Evolutionary conservation across 225 moss, liverwort and hornwort genomes (phyloP).

Genomic region (Ulota crispa): DNA sequence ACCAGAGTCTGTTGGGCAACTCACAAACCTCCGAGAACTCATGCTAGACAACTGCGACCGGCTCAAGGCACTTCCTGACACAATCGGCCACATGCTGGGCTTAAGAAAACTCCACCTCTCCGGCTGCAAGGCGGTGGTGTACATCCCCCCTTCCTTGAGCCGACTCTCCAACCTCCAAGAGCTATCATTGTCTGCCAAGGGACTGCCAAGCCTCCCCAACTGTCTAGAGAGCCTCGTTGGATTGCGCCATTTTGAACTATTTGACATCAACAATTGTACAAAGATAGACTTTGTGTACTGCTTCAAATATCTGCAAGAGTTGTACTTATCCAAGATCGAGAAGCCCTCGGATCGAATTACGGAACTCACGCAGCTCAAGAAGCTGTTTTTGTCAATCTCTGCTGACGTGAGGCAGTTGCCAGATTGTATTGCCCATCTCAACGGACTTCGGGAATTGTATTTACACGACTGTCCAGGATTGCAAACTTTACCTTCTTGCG

Average conservation of each 20-base stretch:
- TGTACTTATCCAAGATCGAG: slow-evolving; percentile 30
- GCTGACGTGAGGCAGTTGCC: slow-evolving; percentile 21
- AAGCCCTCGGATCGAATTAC: slow-evolving; percentile 26
- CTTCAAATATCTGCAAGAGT: slow-evolving; percentile 26
- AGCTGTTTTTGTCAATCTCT: slow-evolving; percentile 31
- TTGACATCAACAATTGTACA: slow-evolving; percentile 18
- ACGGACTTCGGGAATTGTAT: slow-evolving; percentile 26
- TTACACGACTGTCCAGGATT: slow-evolving; percentile 27
- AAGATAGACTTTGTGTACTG: slow-evolving; percentile 30
- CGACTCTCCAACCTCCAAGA: slow-evolving; percentile 29
- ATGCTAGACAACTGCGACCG: slow-evolving; percentile 34
- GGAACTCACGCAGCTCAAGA: slow-evolving; percentile 26
- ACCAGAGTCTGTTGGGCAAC: slow-evolving; percentile 34
- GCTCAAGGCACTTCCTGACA: slow-evolving; percentile 36
- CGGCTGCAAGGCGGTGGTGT: slow-evolving; percentile 40
- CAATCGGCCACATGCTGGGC: slow-evolving; percentile 23
- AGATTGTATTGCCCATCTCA: slow-evolving; percentile 14
- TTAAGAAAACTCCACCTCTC: slow-evolving; percentile 33
- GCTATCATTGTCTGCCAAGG: slow-evolving; percentile 36
- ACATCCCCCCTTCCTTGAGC: slow-evolving; percentile 32
- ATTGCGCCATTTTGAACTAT: slow-evolving; percentile 35
- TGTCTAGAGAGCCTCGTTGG: slow-evolving; percentile 27
- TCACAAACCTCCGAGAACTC: slow-evolving; percentile 32
- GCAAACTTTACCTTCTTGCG: slow-evolving; percentile 17
- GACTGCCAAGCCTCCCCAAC: slow-evolving; percentile 10